Base-by-base conservation (phyloP, 2,329 filamentous ascomycete genomes). In the Zasmidium citrigriseum region DNA sequence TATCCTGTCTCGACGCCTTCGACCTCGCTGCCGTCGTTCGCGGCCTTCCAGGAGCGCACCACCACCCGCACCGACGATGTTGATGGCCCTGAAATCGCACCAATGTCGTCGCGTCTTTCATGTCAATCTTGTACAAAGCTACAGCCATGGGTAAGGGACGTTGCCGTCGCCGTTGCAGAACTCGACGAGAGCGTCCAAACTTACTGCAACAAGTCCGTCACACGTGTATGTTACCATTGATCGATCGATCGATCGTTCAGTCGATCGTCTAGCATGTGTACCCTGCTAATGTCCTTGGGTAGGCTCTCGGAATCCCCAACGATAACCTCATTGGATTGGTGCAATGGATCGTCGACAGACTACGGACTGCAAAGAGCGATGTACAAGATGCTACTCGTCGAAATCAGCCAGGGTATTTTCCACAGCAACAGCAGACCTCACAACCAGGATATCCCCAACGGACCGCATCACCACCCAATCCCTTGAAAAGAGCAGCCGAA, bases 1-100 rank as follows among this genome's bases (percentile, higher is more conserved):
- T 48, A 41, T 12, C 27, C 48, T 12, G 38, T 46, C 18, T 57
- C 57, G 23, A 55, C 52, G 4, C 46, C 64, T 27, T 52, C 59
- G 52, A 64, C 58, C 14, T 64, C 60, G 12, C 58, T 71, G 23
- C 67, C 68, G 3, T 67, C 69, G 2, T 69, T 71, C 48, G 64
- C 68, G 20, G 52, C 61, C 0, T 58, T 71, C 38, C 55, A 64
- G 25, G 58, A 66, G 29, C 65, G 67, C 22, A 46, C 62, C 18
- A 62, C 18, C 22, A 20, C 45, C 49, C 54, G 59, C 23, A 25
- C 51, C 20, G 59, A 66, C 18, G 65, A 65, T 50, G 48, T 56
- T 29, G 63, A 63, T 38, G 59, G 55, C 10, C 57, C 59, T 18
- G 66, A 62, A 44, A 62, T 63, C 25, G 60, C 62, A 9, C 52